phyloP scores from a whole-genome alignment of 371 early-diverging fungal species.

The Mortierella sp. region DNA sequence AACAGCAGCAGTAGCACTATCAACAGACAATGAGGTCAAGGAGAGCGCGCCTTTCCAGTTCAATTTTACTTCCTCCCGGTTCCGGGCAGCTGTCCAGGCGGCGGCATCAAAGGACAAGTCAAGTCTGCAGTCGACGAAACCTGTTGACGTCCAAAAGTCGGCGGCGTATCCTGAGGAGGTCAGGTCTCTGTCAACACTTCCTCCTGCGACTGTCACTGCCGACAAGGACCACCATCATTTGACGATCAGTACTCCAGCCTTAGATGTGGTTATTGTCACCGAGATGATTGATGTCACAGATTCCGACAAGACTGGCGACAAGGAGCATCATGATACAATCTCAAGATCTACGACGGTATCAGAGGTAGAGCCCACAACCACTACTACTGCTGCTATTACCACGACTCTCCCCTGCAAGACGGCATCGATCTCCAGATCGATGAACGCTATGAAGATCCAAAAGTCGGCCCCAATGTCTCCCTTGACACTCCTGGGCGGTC shows the following conservation, averaged over 20 bases:
- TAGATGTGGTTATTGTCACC: neutral
- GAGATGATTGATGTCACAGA: neutral
- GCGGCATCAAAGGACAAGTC: constrained; percentile 8
- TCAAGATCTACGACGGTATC: too few relatives aligned
- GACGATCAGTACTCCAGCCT: neutral
- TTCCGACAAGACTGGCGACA: neutral
- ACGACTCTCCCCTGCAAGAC: neutral
- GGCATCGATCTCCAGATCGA: neutral
- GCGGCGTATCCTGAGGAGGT: neutral
- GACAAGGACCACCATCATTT: neutral
- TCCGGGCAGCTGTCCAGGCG: constrained; percentile 39
- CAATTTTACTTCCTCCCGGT: constrained; percentile 50
- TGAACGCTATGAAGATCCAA: constrained; percentile 8
- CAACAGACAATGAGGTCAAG: neutral
- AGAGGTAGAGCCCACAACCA: too few relatives aligned
- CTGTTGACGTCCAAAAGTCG: neutral
- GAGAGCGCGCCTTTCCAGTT: constrained; percentile 26
- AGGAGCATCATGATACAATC: neutral
- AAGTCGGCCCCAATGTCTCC: constrained; percentile 42
- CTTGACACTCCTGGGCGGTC: neutral
- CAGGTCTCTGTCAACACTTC: neutral
- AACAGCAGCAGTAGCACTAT: neutral
- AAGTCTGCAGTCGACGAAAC: neutral
- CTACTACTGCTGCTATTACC: neutral
- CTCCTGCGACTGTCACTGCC: neutral